Base-by-base conservation (phyloP, 208 protist species). In the Ichthyophonus hoferi region DNA sequence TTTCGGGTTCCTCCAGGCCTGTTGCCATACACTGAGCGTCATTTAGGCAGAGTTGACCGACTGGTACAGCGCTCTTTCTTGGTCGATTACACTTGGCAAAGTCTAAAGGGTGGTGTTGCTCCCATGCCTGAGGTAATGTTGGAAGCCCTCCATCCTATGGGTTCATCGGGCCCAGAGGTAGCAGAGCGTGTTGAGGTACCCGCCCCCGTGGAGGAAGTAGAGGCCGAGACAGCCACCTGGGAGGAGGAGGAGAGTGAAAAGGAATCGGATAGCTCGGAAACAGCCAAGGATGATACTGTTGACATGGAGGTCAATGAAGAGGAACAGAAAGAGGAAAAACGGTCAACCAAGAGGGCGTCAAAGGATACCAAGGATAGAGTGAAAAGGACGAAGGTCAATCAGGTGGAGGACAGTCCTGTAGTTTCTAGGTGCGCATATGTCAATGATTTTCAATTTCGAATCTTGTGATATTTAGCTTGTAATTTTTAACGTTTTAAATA, bases 1-100 rank as follows among this genome's bases (percentile, higher is more conserved):
- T n/a, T n/a, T n/a, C n/a, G n/a, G n/a, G n/a, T n/a, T n/a, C n/a
- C n/a, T n/a, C n/a, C 81, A 85, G 81, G 38, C 2, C 50, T 87
- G 31, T 33, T 87, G 7, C 83, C 83, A 12, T 87, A 87, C 42
- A 58, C 83, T 2, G 42, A 87, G 37, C 83, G 83, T 12, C 83
- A 87, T 34, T 40, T 87, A 34, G 12, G 7, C 14, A 58, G 83
- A 31, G 14, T 58, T 14, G 43, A 87, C 50, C 7, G 83, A 79
- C 83, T 87, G 3, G n/a, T 58, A 42, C 83, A 87, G 83, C 42
- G 41, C 24, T 37, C 43, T n/a, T 87, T 78, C 42, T 79, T 87
- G 7, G 43, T 87, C 2, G 83, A 87, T 34, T 87, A 87, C 58
- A 78, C 43, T 2, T 87, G 83, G 43, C 83, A 87, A 34, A 7